These are phyloP conservation scores for Penicillium sclerotiorum DNA, from an alignment of 2,329 filamentous ascomycete genomes.

Conservation along the genomic window DNA sequence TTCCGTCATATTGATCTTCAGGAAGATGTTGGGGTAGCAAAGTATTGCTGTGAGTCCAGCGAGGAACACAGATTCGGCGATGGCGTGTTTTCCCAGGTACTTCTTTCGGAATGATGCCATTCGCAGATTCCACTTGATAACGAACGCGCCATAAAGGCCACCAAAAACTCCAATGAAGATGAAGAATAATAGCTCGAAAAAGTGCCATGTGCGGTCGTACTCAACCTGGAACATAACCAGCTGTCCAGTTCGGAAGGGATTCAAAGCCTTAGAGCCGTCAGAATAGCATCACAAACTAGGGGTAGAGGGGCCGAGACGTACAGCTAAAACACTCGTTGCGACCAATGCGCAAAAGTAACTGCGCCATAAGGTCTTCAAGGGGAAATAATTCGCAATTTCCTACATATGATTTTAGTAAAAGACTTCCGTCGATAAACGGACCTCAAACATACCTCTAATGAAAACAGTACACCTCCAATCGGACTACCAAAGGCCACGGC, in stretches of 20 bases:
- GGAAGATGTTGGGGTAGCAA: conserved; percentile 95
- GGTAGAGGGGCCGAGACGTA: conserved; percentile 38
- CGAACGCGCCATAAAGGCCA: conserved; percentile 91
- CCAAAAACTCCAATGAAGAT: conserved; percentile 89
- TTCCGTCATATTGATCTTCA: conserved; percentile 98
- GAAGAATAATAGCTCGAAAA: conserved; percentile 94
- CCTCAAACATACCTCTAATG: conserved; percentile 65
- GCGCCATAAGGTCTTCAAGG: conserved; percentile 95
- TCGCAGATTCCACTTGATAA: conserved; percentile 96
- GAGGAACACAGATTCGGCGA: conserved; percentile 82
- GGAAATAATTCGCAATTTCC: conserved; percentile 97
- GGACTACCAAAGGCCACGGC: conserved; percentile 96
- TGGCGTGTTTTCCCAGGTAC: conserved; percentile 79
- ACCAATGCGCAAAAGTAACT: conserved; percentile 98
- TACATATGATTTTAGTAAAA: conserved; percentile 29
- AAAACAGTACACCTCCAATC: conserved; percentile 95
- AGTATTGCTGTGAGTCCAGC: conserved; percentile 83
- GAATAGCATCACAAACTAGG: conserved; percentile 1
- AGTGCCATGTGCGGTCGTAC: conserved; percentile 96
- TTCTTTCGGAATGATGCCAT: conserved; percentile 92
- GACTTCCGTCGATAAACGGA: not conserved
- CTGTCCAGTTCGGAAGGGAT: conserved; percentile 94
- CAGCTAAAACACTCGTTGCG: conserved; percentile 84
- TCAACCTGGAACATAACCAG: conserved; percentile 98
- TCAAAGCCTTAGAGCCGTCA: conserved; percentile 68